Base-by-base conservation (phyloP, 2,329 filamentous ascomycete genomes). In the Colletotrichum sp. region DNA sequence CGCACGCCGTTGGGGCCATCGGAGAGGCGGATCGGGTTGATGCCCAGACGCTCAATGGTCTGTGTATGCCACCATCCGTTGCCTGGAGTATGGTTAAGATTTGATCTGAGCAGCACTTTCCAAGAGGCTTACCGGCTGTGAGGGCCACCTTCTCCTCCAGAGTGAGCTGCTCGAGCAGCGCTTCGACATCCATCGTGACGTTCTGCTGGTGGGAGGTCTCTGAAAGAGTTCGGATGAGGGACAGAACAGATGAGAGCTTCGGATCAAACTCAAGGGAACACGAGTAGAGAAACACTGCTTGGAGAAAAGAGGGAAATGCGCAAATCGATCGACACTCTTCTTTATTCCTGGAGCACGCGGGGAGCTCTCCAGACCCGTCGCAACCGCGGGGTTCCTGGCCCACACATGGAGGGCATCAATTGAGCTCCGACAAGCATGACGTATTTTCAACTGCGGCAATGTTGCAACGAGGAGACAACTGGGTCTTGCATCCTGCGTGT, bases 1-100 rank as follows among this genome's bases (percentile, higher is more conserved):
- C 93, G 88, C 43, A 93, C 90, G 21, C 78, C 79, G 66, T 79
- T 79, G 71, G 78, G 78, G 48, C 79, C 79, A 36, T 80, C 79
- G 13, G 78, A 79, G 18, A 75, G 68, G 34, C 78, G 74, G 28
- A 77, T 74, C 6, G 72, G 67, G 24, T 70, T 66, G 67, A 77
- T 74, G 57, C 63, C 67, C 55, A 74, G 28, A 9, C 74, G 63
- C 28, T 75, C 68, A 52, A 79, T 70, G 36, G 77, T 76, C 13
- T 72, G 71, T 12, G 78, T 78, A 28, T 80, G 78, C 79, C 79
- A 80, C 59, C 72, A 77, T 28, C 77, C 76, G 26, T 68, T 71
- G 30, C 78, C 78, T 79, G 30, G 0, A 6, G 6, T 32, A 8
- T 30, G 14, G 10, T 68, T 21, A 64, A 55, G 55, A 34, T 34